These are phyloP conservation scores for Arabidopsis lyrata DNA, from an alignment of 441 rosid species.

Conservation along the genomic window DNA sequence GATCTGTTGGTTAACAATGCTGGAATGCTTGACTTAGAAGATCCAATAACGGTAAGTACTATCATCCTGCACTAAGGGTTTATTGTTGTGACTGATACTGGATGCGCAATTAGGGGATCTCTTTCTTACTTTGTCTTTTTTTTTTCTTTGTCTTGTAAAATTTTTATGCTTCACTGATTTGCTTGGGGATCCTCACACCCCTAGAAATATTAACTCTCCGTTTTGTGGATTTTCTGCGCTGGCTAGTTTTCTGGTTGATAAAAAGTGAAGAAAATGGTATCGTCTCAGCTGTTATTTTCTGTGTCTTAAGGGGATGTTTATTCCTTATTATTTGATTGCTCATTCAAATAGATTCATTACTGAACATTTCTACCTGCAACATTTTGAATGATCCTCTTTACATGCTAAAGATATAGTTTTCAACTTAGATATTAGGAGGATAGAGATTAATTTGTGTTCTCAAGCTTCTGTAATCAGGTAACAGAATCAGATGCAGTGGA, in stretches of 20 bases:
- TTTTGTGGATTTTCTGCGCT: constrained; percentile 11
- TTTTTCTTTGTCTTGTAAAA: neutral
- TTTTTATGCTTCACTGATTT: constrained; percentile 13
- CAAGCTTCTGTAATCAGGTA: constrained; percentile 61
- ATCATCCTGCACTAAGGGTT: constrained; percentile 25
- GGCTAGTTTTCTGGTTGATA: constrained; percentile 19
- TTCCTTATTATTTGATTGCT: constrained; percentile 21
- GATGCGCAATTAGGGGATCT: constrained; percentile 9
- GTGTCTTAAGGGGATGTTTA: neutral
- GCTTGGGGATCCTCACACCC: constrained; percentile 18
- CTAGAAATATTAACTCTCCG: constrained; percentile 11
- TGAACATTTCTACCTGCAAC: constrained; percentile 21
- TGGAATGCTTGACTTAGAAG: constrained; percentile 87
- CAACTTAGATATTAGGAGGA: constrained; percentile 1
- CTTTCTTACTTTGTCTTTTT: neutral
- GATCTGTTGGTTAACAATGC: constrained; percentile 84
- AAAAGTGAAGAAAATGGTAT: constrained; percentile 18
- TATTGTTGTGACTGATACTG: constrained; percentile 31
- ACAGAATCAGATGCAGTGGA: constrained; percentile 94
- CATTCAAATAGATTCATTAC: constrained; percentile 13
- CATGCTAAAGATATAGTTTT: constrained; percentile 29
- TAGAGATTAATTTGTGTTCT: constrained; percentile 34
- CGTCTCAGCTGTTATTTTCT: constrained; percentile 18
- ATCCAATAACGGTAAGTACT: constrained; percentile 85
- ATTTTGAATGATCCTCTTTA: constrained; percentile 11